A percentile compares a stretch with the other conserved stretches of the same genome.
Evolutionary conservation across 768 basidiomycete genomes (phyloP).

Genomic region (Pleurotus platypus): DNA sequence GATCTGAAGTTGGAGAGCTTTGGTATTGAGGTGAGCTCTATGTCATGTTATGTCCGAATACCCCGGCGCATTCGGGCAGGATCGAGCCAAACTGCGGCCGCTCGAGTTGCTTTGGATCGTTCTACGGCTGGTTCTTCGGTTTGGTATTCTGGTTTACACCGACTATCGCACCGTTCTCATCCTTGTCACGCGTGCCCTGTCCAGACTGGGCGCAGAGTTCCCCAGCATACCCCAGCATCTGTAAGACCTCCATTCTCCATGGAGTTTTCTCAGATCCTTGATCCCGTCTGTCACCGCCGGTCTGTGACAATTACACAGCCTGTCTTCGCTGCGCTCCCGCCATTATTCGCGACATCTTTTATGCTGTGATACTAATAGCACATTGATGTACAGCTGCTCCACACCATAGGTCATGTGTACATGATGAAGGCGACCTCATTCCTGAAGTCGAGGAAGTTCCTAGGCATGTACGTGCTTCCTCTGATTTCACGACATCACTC

Average conservation of each 20-base stretch:
- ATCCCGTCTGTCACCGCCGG: too few relatives aligned
- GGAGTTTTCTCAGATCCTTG: too few relatives aligned
- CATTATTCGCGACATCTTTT: too few relatives aligned
- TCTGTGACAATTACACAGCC: too few relatives aligned
- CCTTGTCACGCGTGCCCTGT: too few relatives aligned
- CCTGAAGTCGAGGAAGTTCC: slow-evolving; percentile 86
- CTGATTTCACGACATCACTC: slow-evolving; percentile 5
- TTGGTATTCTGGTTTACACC: not conserved
- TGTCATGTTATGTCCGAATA: not conserved
- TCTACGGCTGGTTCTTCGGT: not conserved
- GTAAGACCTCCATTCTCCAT: too few relatives aligned
- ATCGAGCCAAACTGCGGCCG: too few relatives aligned
- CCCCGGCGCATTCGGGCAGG: too few relatives aligned
- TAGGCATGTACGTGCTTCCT: slow-evolving; percentile 68
- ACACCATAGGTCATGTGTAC: slow-evolving; percentile 89
- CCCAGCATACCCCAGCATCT: too few relatives aligned
- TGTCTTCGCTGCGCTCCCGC: too few relatives aligned
- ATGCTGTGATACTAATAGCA: not conserved
- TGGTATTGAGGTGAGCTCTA: slow-evolving; percentile 77
- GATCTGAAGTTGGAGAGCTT: slow-evolving; percentile 97
- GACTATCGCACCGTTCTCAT: too few relatives aligned
- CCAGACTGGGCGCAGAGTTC: too few relatives aligned
- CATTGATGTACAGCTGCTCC: slow-evolving; percentile 55
- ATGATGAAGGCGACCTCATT: slow-evolving; percentile 90
- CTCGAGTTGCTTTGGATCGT: not conserved